These are phyloP conservation scores for Pythium graminicola DNA, from an alignment of 352 stramenopile genomes.

Conservation along the genomic window DNA sequence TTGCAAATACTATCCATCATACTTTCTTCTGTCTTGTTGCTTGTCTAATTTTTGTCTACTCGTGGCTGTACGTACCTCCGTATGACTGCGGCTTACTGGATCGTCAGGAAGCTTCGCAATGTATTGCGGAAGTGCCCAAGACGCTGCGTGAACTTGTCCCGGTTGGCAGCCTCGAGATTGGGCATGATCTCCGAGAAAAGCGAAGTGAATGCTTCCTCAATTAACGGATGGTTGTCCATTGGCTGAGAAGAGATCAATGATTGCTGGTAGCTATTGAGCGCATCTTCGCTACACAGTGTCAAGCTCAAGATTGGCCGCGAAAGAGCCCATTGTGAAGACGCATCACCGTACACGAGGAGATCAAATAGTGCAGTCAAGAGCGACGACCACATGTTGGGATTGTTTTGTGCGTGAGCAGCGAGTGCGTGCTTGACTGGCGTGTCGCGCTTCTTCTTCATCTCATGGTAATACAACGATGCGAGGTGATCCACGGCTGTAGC, in stretches of 20 bases:
- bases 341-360: conserved; percentile 95
- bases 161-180: conserved; percentile 95
- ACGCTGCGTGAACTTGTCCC: conserved; percentile 98
- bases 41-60: neutral
- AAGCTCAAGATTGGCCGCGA: conserved; percentile 97
- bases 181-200: conserved; percentile 93
- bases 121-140: conserved; percentile 95
- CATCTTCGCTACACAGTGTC: conserved; percentile 93
- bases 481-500: conserved; percentile 95
- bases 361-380: conserved; percentile 93
- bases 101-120: conserved; percentile 92
- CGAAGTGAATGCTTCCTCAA: conserved; percentile 96
- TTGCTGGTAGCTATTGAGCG: conserved; percentile 93
- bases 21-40: neutral
- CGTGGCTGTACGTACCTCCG: conserved; percentile 3
- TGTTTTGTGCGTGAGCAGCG: conserved; percentile 85
- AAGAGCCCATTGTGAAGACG: conserved; percentile 96
- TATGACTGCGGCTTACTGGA: conserved; percentile 29
- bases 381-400: conserved; percentile 90
- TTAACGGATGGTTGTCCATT: conserved; percentile 86
- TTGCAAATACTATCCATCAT: conserved; percentile 15
- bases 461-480: conserved; percentile 91
- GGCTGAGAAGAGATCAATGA: conserved; percentile 92
- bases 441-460: conserved; percentile 95
- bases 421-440: conserved; percentile 91